phyloP scores from a whole-genome alignment of 73 alveolate genomes.

The Diophrys appendiculata region DNA sequence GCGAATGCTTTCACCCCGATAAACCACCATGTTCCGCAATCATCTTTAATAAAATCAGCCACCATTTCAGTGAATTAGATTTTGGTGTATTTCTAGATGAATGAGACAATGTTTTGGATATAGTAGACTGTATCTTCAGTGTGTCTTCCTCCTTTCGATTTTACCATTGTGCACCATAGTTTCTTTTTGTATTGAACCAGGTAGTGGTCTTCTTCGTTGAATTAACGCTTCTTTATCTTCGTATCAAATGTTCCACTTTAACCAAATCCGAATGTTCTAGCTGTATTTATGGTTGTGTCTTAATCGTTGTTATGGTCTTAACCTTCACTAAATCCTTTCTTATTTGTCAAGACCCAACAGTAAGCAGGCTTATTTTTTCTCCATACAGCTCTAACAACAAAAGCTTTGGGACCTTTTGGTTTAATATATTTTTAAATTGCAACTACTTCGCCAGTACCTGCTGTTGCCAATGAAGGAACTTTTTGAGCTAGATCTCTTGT shows the following conservation, averaged over 20 bases:
- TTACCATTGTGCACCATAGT: background rate
- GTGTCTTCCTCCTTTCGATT: background rate
- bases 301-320: no score
- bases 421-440: conserved; percentile 90
- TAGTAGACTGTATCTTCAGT: no score
- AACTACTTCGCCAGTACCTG: conserved; percentile 55
- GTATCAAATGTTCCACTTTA: no score
- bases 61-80: conserved; percentile 39
- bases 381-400: conserved; percentile 89
- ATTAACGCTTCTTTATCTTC: background rate
- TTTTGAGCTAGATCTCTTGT: conserved; percentile 60
- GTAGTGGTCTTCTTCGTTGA: background rate
- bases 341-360: conserved; percentile 87
- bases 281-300: no score
- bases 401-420: conserved; percentile 95
- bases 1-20: conserved; percentile 40
- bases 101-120: conserved; percentile 80
- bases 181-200: background rate
- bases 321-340: conserved; percentile 59
- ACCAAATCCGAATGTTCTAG: no score
- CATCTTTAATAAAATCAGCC: conserved; percentile 86
- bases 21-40: conserved; percentile 91
- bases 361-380: conserved; percentile 80
- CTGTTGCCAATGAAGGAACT: conserved; percentile 35
- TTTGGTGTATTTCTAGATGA: conserved; percentile 75